Conservation (phyloP, 306 rosid genomes). For the Abrus precatorius region DNA sequence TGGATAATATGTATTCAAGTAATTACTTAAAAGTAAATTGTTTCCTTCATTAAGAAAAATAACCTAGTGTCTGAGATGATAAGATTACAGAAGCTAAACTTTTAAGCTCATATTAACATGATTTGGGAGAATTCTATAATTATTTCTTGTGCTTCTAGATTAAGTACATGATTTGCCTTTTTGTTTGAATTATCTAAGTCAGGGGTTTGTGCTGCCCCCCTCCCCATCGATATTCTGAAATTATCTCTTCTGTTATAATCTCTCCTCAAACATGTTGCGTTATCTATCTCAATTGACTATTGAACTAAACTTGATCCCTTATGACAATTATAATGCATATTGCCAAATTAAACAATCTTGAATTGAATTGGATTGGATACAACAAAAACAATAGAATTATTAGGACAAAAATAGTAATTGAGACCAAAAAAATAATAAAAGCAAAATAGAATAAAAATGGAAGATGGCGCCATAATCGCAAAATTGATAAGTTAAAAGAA, state of each 20-base stretch:
- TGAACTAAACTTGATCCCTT: background rate
- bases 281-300: background rate
- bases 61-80: background rate
- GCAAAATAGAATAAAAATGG: no score
- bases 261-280: background rate
- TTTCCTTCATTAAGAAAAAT: background rate
- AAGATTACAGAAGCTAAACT: conserved; percentile 19
- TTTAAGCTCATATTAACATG: conserved; percentile 4
- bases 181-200: background rate
- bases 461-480: no score
- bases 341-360: no score
- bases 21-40: background rate
- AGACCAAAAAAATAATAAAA: no score
- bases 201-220: background rate
- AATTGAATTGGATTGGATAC: no score
- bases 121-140: conserved; percentile 2
- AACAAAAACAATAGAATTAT: no score
- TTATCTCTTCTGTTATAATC: background rate
- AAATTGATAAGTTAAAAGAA: no score
- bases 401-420: no score
- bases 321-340: background rate
- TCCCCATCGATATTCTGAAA: background rate
- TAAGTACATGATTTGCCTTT: background rate
- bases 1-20: conserved; percentile 20
- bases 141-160: background rate